phyloP scores from a whole-genome alignment of 2,329 filamentous ascomycete genomes.

The Malbranchea cinnamomea region DNA sequence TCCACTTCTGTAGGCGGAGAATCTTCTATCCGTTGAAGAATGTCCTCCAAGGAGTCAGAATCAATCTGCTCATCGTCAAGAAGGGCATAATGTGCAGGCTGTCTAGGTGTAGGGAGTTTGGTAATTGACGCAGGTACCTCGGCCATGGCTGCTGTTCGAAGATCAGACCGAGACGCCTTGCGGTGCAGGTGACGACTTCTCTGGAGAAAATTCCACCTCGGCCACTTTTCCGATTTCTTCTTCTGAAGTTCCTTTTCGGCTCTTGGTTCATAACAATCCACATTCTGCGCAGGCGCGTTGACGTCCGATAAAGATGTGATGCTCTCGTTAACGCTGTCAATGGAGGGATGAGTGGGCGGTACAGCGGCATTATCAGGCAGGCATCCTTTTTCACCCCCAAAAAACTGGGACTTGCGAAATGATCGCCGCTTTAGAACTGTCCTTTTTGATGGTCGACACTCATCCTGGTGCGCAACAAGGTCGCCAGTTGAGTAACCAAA shows the following conservation, averaged over 20 bases:
- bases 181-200: slow-evolving; percentile 19
- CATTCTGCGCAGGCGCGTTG: slow-evolving; percentile 6
- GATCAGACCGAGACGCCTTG: slow-evolving; percentile 40
- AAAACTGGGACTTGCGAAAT: slow-evolving; percentile 14
- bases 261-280: slow-evolving; percentile 8
- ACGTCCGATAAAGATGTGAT: slow-evolving; percentile 8
- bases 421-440: slow-evolving; percentile 14
- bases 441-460: not conserved
- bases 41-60: slow-evolving; percentile 25
- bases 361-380: slow-evolving; percentile 14
- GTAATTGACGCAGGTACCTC: slow-evolving; percentile 26
- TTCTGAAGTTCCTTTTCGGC: slow-evolving; percentile 11
- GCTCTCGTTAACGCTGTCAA: no score
- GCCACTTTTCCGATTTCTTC: slow-evolving; percentile 22
- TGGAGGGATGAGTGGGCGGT: slow-evolving; percentile 12
- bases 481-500: slow-evolving; percentile 9
- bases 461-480: not conserved
- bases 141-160: slow-evolving; percentile 34
- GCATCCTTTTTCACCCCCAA: slow-evolving; percentile 11
- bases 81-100: slow-evolving; percentile 44
- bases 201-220: slow-evolving; percentile 47
- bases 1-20: slow-evolving; percentile 27
- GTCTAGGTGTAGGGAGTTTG: slow-evolving; percentile 23
- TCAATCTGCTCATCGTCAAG: slow-evolving; percentile 31
- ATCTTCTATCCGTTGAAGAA: slow-evolving; percentile 23